Conservation (phyloP, 2,329 filamentous ascomycete species). For the Didymella lethalis region DNA sequence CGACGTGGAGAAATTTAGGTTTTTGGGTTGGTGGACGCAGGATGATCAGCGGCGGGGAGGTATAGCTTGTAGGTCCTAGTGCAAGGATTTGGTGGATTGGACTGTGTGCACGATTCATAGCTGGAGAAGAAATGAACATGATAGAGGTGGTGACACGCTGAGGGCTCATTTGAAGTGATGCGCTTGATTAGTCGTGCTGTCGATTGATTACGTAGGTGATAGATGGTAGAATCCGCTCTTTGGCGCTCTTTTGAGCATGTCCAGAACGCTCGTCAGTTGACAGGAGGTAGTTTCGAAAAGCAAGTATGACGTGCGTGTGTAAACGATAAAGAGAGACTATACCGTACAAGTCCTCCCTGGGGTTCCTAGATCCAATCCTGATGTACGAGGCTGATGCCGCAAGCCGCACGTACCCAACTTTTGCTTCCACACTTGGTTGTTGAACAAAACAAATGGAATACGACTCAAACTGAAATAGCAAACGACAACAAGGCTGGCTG, state of each 20-base stretch:
- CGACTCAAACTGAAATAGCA: background rate
- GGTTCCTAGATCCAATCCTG: constrained; percentile 5
- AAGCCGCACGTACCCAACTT: constrained; percentile 22
- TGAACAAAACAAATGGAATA: constrained; percentile 2
- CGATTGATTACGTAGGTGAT: constrained; percentile 17
- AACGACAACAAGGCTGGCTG: background rate
- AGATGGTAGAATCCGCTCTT: constrained; percentile 7
- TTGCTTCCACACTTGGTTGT: constrained; percentile 17
- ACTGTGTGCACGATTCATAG: background rate
- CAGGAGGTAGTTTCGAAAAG: background rate
- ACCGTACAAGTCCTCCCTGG: constrained; percentile 28
- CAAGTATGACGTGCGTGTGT: background rate
- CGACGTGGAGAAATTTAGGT: too few relatives aligned
- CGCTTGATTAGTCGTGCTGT: constrained; percentile 10
- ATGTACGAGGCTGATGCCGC: constrained; percentile 13
- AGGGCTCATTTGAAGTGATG: background rate
- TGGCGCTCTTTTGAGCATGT: background rate
- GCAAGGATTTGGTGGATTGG: background rate
- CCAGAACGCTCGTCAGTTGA: constrained; percentile 1
- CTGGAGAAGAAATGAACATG: background rate
- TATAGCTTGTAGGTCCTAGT: background rate
- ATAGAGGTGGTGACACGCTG: background rate
- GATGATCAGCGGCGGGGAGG: background rate
- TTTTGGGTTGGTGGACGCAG: too few relatives aligned
- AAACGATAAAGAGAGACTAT: constrained; percentile 32